phyloP scores from a whole-genome alignment of 352 stramenopile species.

The Phytophthora europaea region DNA sequence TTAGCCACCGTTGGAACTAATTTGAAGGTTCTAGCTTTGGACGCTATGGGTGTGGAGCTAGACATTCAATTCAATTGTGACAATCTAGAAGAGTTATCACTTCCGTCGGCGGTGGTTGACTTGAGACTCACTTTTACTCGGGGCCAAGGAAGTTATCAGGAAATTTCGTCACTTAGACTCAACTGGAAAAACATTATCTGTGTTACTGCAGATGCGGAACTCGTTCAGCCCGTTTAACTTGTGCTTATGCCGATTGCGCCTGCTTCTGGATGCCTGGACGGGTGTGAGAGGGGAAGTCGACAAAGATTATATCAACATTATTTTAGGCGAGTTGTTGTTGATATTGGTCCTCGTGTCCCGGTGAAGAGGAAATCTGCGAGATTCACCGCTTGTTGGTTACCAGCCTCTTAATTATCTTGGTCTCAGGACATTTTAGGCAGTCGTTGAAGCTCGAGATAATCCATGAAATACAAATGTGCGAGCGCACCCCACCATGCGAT shows the following conservation, averaged over 20 bases:
- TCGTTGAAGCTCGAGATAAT: too few relatives aligned
- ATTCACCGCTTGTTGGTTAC: too few relatives aligned
- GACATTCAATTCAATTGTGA: constrained; percentile 4
- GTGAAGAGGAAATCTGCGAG: too few relatives aligned
- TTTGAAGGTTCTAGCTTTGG: constrained; percentile 5
- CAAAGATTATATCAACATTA: not conserved
- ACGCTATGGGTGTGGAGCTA: not conserved
- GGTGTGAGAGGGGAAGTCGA: not conserved
- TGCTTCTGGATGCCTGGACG: not conserved
- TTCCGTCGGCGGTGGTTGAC: constrained; percentile 7
- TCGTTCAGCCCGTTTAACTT: not conserved
- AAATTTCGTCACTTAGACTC: not conserved
- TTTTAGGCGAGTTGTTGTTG: not conserved
- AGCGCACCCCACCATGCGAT: too few relatives aligned
- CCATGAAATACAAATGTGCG: too few relatives aligned
- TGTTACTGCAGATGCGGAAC: constrained; percentile 1
- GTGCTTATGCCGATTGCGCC: constrained; percentile 1
- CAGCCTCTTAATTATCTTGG: too few relatives aligned
- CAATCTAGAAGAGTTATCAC: constrained; percentile 17
- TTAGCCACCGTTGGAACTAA: constrained; percentile 1
- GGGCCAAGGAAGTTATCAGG: not conserved
- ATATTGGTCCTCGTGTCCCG: constrained; percentile 1
- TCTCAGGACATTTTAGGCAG: too few relatives aligned
- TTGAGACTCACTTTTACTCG: constrained; percentile 2
- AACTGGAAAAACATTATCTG: constrained; percentile 4